Percentiles rank a stretch among this genome's conserved stretches.
Conservation (phyloP, 1,284 basidiomycete species). For the Tylopilus sp. region DNA sequence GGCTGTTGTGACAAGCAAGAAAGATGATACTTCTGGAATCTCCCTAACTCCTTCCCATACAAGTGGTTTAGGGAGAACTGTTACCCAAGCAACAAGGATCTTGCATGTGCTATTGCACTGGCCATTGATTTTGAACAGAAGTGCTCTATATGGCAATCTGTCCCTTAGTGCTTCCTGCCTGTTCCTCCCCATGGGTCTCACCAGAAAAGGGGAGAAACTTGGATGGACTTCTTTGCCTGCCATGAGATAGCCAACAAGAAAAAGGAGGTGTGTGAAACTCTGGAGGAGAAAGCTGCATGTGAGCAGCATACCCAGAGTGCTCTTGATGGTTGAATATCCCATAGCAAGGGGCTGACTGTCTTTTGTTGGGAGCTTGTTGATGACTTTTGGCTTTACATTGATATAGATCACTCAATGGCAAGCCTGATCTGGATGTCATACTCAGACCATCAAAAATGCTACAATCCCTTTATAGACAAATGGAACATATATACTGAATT, state of each 20-base stretch:
- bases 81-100: not conserved
- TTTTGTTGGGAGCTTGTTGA: not conserved
- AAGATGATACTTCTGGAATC: not conserved
- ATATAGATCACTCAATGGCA: not conserved
- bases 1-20: not conserved
- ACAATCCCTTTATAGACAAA: not conserved
- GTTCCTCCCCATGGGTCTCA: not conserved
- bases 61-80: slow-evolving; percentile 7
- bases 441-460: not conserved
- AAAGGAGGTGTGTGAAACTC: not conserved
- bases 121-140: too few species aligned
- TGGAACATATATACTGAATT: slow-evolving; percentile 5
- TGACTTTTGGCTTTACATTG: not conserved
- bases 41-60: not conserved
- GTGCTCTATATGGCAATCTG: too few species aligned
- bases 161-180: not conserved
- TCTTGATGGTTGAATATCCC: not conserved
- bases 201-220: not conserved
- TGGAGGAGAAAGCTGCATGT: not conserved
- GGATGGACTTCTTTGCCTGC: not conserved
- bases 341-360: not conserved
- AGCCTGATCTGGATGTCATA: not conserved
- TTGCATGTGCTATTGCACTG: not conserved
- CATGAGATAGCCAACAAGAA: not conserved
- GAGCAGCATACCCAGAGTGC: not conserved